Base-by-base conservation (phyloP, 208 protist genomes). In the Porcisia hertigi region DNA sequence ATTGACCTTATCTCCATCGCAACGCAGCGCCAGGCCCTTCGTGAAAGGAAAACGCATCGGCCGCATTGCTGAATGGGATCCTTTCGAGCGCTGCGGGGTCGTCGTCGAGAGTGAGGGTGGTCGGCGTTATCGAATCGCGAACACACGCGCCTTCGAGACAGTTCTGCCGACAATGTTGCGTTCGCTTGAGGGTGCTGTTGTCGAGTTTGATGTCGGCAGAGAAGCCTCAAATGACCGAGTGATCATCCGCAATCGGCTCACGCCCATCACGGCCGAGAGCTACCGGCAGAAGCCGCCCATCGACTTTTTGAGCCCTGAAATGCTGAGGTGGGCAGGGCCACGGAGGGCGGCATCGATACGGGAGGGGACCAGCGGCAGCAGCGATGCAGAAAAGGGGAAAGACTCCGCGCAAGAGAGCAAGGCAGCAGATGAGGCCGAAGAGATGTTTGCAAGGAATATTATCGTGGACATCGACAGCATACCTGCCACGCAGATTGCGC, bases 61-160 rank as follows among this genome's bases (percentile, higher is more conserved):
- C 6, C 90, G 66, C 25, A 86, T 97, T 52, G 74, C 80, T 7
- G 69, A 86, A 64, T 97, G 94, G 92, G 86, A 97, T 74, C 81
- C 88, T 0, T 94, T 96, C 62, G 92, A 94, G 75, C 91, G 92
- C 25, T 84, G 70, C 43, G 94, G 94, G 41, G 75, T 81, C 58
- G 93, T 97, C 71, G 64, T 66, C 0, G 90, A 94, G n/a, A 76
- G 75, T 1, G 70, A 73, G 25, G 84, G 90, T 14, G 83, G 84
- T 11, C 80, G 75, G 1, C 75, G 82, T 63, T 94, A 92, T 69
- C 45, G 57, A 45, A 96, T 97, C 72, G 80, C 85, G 18, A 94
- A 87, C 83, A 85, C 94, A 16, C 84, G 91, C 34, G 90, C 94
- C 49, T 97, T 97, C 71, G 91, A 97, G 69, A 97, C 90, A 12